Evolutionary conservation across 345 rosid species (phyloP).

Genomic region (Pistacia atlantica): DNA sequence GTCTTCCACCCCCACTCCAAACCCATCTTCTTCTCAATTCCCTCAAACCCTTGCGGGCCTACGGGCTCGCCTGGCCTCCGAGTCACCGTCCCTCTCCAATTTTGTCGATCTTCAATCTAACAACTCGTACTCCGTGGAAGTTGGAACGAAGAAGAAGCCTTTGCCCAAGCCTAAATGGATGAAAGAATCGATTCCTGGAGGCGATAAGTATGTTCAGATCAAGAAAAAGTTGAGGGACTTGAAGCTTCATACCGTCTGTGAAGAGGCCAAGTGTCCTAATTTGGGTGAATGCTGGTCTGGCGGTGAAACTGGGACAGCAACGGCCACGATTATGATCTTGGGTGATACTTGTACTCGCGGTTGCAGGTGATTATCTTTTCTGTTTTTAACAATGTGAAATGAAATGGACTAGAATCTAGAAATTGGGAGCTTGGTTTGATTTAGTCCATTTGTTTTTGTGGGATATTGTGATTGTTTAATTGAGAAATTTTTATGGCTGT

Average conservation of each 20-base stretch:
- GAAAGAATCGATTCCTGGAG: conserved; percentile 90
- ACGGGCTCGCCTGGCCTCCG: conserved; percentile 81
- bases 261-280: conserved; percentile 95
- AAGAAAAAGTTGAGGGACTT: conserved; percentile 89
- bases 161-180: conserved; percentile 99
- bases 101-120: conserved; percentile 49
- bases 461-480: neutral
- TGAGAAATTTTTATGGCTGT: neutral
- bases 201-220: conserved; percentile 94
- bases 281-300: conserved; percentile 99
- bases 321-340: conserved; percentile 93
- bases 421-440: neutral
- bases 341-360: conserved; percentile 98
- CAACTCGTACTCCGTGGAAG: conserved; percentile 79
- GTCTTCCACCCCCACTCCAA: conserved; percentile 41
- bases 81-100: conserved; percentile 66
- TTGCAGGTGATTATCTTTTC: conserved; percentile 55
- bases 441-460: neutral
- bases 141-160: conserved; percentile 93
- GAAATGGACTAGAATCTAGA: neutral
- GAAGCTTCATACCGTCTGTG: conserved; percentile 97
- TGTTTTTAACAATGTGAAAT: neutral
- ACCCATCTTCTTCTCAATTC: conserved; percentile 38
- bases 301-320: conserved; percentile 97
- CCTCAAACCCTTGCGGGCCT: conserved; percentile 70